Evolutionary conservation across 192 early-diverging fungal species (phyloP).

Genomic region (Backusella macrospora): DNA sequence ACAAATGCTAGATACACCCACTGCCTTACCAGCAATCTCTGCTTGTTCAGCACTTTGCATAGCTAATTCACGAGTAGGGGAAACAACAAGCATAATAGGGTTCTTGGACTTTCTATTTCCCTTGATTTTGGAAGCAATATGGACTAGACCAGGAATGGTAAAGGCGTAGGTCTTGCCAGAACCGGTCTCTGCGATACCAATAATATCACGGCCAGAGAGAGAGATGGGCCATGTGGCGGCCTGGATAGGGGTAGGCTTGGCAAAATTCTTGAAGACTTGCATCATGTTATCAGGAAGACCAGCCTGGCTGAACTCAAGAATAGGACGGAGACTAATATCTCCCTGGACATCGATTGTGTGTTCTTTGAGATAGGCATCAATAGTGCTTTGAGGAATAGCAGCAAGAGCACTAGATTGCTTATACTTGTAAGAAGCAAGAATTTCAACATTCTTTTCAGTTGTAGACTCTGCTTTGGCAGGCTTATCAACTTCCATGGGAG

Average conservation of each 20-base stretch:
- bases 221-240: slow-evolving; percentile 91
- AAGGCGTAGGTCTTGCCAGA: slow-evolving; percentile 96
- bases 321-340: slow-evolving; percentile 62
- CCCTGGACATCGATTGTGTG: slow-evolving; percentile 50
- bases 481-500: slow-evolving; percentile 13
- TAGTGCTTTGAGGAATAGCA: slow-evolving; percentile 29
- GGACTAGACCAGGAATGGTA: slow-evolving; percentile 85
- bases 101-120: slow-evolving; percentile 52
- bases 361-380: slow-evolving; percentile 52
- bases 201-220: slow-evolving; percentile 78
- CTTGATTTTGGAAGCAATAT: slow-evolving; percentile 74
- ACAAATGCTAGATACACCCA: slow-evolving; percentile 70
- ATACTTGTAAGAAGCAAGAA: slow-evolving; percentile 31
- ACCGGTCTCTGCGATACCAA: slow-evolving; percentile 98
- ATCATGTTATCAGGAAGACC: slow-evolving; percentile 70
- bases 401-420: slow-evolving; percentile 23
- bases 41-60: slow-evolving; percentile 93
- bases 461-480: not conserved
- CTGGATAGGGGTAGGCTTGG: slow-evolving; percentile 92
- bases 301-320: slow-evolving; percentile 76
- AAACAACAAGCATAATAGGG: slow-evolving; percentile 82
- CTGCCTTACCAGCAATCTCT: slow-evolving; percentile 65
- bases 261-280: slow-evolving; percentile 66
- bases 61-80: slow-evolving; percentile 96
- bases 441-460: slow-evolving; percentile 13